A percentile compares a stretch with the other conserved stretches of the same genome.
Evolutionary conservation across 345 rosid species (phyloP).

Genomic region (Camelina sativa): DNA sequence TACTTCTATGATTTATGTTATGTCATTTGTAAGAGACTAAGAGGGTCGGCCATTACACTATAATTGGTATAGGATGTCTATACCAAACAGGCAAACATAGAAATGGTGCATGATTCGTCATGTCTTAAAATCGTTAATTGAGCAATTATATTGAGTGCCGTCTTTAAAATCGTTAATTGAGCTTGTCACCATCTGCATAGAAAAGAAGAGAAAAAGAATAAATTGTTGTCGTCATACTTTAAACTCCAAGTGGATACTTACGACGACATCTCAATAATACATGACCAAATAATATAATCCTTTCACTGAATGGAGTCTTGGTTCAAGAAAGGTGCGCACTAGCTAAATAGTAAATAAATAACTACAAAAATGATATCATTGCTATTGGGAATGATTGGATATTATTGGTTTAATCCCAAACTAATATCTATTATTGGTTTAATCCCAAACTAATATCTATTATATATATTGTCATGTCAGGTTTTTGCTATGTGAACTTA

Average conservation of each 20-base stretch:
- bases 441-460: neutral
- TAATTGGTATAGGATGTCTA: neutral
- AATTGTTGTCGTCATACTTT: conserved; percentile 26
- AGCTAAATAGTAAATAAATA: neutral
- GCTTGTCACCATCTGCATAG: conserved; percentile 27
- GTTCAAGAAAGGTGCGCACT: conserved; percentile 21
- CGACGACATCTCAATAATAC: conserved; percentile 32
- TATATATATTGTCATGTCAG: conserved; percentile 10
- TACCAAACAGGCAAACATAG: neutral
- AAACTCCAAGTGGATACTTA: conserved; percentile 28
- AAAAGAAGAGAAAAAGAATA: conserved; percentile 8
- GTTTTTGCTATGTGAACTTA: neutral
- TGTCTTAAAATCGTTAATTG: conserved; percentile 2
- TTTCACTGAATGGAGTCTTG: conserved; percentile 13
- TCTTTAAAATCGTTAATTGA: conserved; percentile 11
- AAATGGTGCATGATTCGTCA: neutral
- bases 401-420: conserved; percentile 1
- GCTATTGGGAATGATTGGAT: neutral
- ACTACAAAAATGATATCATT: neutral
- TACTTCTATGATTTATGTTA: neutral
- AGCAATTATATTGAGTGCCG: conserved; percentile 15
- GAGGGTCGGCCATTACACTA: neutral
- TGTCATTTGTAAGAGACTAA: neutral
- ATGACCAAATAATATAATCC: neutral
- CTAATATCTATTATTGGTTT: neutral